A percentile compares a stretch with the other conserved stretches of the same genome.
Conservation (phyloP, 768 basidiomycete genomes). For the Pulveroboletus sp. region DNA sequence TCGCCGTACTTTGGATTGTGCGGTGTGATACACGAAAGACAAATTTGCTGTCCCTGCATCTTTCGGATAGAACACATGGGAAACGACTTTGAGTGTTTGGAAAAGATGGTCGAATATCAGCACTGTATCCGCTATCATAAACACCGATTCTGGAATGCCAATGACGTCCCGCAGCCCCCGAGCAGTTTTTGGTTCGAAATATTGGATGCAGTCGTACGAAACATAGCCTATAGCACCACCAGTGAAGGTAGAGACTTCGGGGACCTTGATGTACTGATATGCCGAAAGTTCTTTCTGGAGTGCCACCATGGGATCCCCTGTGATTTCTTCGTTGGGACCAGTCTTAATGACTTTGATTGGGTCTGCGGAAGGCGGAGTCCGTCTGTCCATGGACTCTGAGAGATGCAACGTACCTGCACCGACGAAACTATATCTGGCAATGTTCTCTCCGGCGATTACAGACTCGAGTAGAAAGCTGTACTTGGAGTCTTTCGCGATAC, state of each 20-base stretch:
- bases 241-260: constrained; percentile 90
- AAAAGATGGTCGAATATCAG: constrained; percentile 96
- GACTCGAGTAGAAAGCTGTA: constrained; percentile 96
- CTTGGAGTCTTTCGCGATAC: constrained; percentile 85
- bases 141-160: constrained; percentile 89
- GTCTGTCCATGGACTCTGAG: not conserved
- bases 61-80: constrained; percentile 86
- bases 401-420: constrained; percentile 69
- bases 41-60: constrained; percentile 64
- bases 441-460: constrained; percentile 82
- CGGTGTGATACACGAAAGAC: constrained; percentile 83
- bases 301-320: constrained; percentile 81
- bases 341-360: constrained; percentile 90
- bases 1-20: constrained; percentile 73
- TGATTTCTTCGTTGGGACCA: constrained; percentile 75
- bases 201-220: constrained; percentile 91
- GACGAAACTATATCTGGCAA: constrained; percentile 94
- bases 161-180: constrained; percentile 70
- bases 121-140: constrained; percentile 95
- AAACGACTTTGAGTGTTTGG: constrained; percentile 92
- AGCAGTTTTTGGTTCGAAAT: constrained; percentile 94
- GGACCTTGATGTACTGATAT: constrained; percentile 88
- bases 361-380: constrained; percentile 44
- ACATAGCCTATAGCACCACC: constrained; percentile 98
- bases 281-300: constrained; percentile 82